These are phyloP conservation scores for Flaveria floridana DNA, from an alignment of 140 eudicot genomes.

Conservation along the genomic window DNA sequence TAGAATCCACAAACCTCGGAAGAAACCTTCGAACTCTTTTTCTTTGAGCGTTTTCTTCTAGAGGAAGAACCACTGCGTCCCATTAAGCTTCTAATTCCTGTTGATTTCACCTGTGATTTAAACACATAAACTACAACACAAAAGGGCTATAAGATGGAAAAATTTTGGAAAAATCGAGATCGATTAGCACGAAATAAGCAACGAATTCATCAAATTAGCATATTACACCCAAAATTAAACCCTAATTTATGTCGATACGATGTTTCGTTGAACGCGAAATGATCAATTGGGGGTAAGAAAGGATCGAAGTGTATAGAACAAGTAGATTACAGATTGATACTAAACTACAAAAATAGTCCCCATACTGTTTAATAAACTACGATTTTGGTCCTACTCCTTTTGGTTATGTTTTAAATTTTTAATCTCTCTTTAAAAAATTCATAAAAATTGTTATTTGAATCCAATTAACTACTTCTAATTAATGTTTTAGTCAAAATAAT, in stretches of 20 bases:
- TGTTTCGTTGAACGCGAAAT: constrained; percentile 6
- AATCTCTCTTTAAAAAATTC: not conserved
- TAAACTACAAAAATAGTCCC: not conserved
- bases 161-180: not conserved
- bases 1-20: constrained; percentile 44
- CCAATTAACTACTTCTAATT: no score
- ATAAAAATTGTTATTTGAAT: no score
- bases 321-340: not conserved
- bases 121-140: not conserved
- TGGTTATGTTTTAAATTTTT: not conserved
- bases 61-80: constrained; percentile 39
- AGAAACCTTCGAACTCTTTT: constrained; percentile 39
- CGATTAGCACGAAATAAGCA: not conserved
- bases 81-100: constrained; percentile 24
- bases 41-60: constrained; percentile 44
- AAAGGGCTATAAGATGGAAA: not conserved
- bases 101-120: constrained; percentile 22
- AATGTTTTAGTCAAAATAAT: no score
- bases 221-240: constrained; percentile 14
- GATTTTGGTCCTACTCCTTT: not conserved
- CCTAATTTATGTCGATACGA: not conserved
- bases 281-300: not conserved
- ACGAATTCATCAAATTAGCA: not conserved
- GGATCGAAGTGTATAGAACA: no score
- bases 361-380: not conserved